Base-by-base conservation (phyloP, 805 yeast genomes). In the Metschnikowia reukaufii region DNA sequence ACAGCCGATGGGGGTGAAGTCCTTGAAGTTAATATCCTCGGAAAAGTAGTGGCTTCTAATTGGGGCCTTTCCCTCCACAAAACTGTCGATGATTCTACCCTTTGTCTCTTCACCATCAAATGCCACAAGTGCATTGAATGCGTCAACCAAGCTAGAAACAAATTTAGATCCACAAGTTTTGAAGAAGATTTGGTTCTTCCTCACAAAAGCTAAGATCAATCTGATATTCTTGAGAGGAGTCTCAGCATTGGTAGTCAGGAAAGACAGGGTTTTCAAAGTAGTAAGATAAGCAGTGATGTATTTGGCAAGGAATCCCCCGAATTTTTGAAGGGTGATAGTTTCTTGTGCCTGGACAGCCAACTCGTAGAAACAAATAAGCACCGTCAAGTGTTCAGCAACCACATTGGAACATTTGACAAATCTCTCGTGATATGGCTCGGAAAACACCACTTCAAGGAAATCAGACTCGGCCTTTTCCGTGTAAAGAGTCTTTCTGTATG, bases 1-100 rank as follows among this genome's bases (percentile, higher is more conserved):
- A 51, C 68, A 74, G 19, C 75, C 76, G 15, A 86, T 68, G 4
- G 84, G 77, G 23, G 71, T 66, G 56, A 82, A 84, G 50, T 83
- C 90, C 49, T 78, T 79, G 52, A 82, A 67, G 18, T 72, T 64
- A 12, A 84, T 80, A 65, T 86, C 94, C 57, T 86, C 92, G 37
- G 70, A 64, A 58, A 84, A 85, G 44, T 76, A 77, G 46, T 81
- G 77, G 2, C 61, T 56, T 61, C 92, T 72, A 6, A 59, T 52
- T 13, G 86, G 85, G 5, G 41, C 40, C 20, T 25, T 42, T 4
- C 34, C 47, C 17, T 49, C 52, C 18, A 35, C 20, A 25, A 48
- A 54, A 3, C 47, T 32, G 17, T 50, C 49, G 20, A 47, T 32
- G 17, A 48, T 33, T 8, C 39, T 41, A 10, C 32, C 23, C 38